Percentiles rank a stretch among this genome's conserved stretches.
Conservation (phyloP, 2,329 filamentous ascomycete species). For the Cladobotryum mycophilum region DNA sequence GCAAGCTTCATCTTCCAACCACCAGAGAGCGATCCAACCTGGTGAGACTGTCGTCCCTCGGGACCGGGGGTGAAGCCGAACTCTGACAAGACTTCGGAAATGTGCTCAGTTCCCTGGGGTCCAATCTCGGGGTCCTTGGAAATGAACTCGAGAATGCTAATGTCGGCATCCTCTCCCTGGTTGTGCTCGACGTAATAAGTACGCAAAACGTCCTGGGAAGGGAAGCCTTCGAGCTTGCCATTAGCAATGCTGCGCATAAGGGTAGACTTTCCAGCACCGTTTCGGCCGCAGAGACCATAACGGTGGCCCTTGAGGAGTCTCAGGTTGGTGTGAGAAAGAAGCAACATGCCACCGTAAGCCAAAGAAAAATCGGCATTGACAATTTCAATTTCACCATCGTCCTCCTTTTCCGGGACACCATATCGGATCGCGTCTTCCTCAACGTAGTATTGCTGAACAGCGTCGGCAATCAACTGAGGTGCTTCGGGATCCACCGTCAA, state of each 20-base stretch:
- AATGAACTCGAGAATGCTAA: conserved; percentile 92
- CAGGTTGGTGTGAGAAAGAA: conserved; percentile 93
- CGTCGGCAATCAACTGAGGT: conserved; percentile 58
- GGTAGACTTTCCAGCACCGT: conserved; percentile 98
- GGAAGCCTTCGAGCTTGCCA: conserved; percentile 96
- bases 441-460: conserved; percentile 70
- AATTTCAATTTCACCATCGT: conserved; percentile 90
- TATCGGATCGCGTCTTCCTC: conserved; percentile 84
- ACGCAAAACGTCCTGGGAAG: conserved; percentile 81
- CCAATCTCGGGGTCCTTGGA: conserved; percentile 82
- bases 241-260: conserved; percentile 94
- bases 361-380: conserved; percentile 98
- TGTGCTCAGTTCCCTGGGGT: conserved; percentile 70
- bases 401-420: conserved; percentile 76
- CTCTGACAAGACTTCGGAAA: conserved; percentile 76
- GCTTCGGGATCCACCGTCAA: conserved; percentile 59
- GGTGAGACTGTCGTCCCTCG: conserved; percentile 80
- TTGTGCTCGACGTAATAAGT: conserved; percentile 99
- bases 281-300: conserved; percentile 93
- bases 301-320: conserved; percentile 92
- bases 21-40: conserved; percentile 89
- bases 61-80: conserved; percentile 91
- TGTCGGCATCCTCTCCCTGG: conserved; percentile 93
- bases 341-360: conserved; percentile 94
- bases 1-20: conserved; percentile 99